Base-by-base conservation (phyloP, 371 early-diverging fungal species). In the Umbelopsis sp. region DNA sequence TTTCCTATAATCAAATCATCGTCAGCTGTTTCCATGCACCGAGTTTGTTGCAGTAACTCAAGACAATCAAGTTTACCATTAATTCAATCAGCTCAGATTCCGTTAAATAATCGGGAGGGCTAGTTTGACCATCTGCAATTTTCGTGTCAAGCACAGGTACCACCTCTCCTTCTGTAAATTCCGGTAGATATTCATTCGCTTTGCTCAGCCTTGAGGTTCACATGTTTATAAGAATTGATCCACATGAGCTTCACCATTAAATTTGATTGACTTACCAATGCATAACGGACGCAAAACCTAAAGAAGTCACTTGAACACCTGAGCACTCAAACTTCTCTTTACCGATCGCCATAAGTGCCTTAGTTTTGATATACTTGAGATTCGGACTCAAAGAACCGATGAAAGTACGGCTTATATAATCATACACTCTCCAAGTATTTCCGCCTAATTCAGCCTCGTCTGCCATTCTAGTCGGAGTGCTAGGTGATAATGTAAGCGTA, bases 81-180 rank as follows among this genome's bases (percentile, higher is more conserved):
- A 81, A 44, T 0, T 81, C 82, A 76, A 93, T 91, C 1, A 92
- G 69, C 63, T 92, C 93, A 10, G 86, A 72, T 72, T 93, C 93
- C 12, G 89, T 90, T 62, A 93, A 68, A 69, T 87, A 89, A 29
- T 83, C 82, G 0, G 93, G 93, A 20, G 89, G 83, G 51, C 82
- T 82, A 1, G 92, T 93, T 65, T 81, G 76, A 46, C 88, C 88
- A 63, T 87, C 89, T 11, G 70, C 71, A 5, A 85, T 41, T 12
- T 44, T 50, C 1, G 79, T 41, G 50, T 75, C 41, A 2, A 16
- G 63, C 16, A 87, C 69, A 0, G 71, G 32, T 4, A 80, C 65
- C 3, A 71, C 57, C 48, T 79, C 76, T 7, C 74, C 83, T 44
- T 82, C 67, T 10, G 71, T 69, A 41, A 87, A 79, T n/a, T 79